Evolutionary conservation across 2,329 filamentous ascomycete genomes (phyloP).

Genomic region (Leptoxyphium fumago): DNA sequence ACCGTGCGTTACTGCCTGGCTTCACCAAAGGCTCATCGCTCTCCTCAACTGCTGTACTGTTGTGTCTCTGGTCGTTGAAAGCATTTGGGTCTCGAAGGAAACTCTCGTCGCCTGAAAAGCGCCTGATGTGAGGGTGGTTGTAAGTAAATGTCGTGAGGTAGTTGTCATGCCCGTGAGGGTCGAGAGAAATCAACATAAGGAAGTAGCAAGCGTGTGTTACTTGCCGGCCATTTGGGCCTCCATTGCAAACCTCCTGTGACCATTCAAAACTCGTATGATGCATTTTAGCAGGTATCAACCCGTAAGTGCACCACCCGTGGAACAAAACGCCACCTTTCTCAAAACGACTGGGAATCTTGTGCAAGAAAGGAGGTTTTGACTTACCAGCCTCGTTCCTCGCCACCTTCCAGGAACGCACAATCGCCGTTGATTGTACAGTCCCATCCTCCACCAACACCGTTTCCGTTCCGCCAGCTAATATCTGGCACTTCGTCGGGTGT

Average conservation of each 20-base stretch:
- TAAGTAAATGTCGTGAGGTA: slow-evolving; percentile 1
- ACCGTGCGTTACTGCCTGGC: slow-evolving; percentile 5
- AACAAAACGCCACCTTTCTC: background rate
- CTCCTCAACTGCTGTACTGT: background rate
- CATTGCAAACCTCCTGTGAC: slow-evolving; percentile 19
- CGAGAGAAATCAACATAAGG: no score
- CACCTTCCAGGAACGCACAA: slow-evolving; percentile 64
- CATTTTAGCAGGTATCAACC: background rate
- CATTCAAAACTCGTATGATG: background rate
- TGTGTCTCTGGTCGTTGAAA: slow-evolving; percentile 18
- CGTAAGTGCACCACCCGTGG: background rate
- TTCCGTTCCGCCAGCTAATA: slow-evolving; percentile 41
- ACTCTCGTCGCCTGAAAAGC: slow-evolving; percentile 43
- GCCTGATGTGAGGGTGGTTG: slow-evolving; percentile 20
- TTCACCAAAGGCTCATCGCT: background rate
- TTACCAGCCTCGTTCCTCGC: slow-evolving; percentile 81
- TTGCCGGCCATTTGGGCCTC: slow-evolving; percentile 6
- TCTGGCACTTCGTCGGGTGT: slow-evolving; percentile 24
- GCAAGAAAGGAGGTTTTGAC: slow-evolving; percentile 12
- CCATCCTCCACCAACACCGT: slow-evolving; percentile 64
- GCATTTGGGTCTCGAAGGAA: slow-evolving; percentile 30
- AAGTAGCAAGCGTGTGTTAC: no score
- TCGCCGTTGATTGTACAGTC: slow-evolving; percentile 67
- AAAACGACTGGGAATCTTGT: background rate
- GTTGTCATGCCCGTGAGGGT: no score